These are phyloP conservation scores for Schizothecium vesticola DNA, from an alignment of 495 filamentous ascomycete species.

Conservation along the genomic window DNA sequence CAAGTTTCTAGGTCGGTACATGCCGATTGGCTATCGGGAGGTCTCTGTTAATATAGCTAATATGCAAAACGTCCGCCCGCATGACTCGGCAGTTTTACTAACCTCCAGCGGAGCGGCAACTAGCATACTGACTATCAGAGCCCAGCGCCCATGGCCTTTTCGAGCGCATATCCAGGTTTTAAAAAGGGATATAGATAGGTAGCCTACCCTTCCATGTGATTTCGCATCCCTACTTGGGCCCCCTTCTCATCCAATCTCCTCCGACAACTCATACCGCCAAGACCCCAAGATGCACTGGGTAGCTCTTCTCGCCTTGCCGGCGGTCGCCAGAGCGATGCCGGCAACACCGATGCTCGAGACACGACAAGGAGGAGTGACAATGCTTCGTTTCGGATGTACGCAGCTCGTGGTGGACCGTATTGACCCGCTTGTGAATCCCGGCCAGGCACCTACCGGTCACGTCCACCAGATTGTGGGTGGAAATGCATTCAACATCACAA, in stretches of 20 bases:
- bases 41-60: too few species aligned
- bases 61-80: too few species aligned
- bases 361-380: slow-evolving; percentile 23
- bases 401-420: slow-evolving; percentile 41
- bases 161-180: too few species aligned
- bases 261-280: not conserved
- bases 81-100: too few species aligned
- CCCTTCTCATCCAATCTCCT: not conserved
- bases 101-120: too few species aligned
- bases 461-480: slow-evolving; percentile 46
- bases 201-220: too few species aligned
- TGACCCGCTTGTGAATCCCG: slow-evolving; percentile 41
- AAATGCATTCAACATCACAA: slow-evolving; percentile 45
- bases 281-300: slow-evolving; percentile 34
- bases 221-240: not conserved
- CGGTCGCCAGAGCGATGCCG: slow-evolving; percentile 34
- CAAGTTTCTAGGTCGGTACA: too few species aligned
- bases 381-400: slow-evolving; percentile 44
- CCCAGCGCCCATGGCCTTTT: too few species aligned
- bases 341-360: slow-evolving; percentile 21
- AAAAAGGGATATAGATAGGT: too few species aligned
- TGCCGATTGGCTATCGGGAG: too few species aligned
- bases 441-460: slow-evolving; percentile 34
- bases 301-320: slow-evolving; percentile 32
- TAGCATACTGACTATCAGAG: too few species aligned